Evolutionary conservation across 108 stramenopile genomes (phyloP), one percentile per base, ranked within the genome.

Genomic region (Chaetoceros muelleri): DNA sequence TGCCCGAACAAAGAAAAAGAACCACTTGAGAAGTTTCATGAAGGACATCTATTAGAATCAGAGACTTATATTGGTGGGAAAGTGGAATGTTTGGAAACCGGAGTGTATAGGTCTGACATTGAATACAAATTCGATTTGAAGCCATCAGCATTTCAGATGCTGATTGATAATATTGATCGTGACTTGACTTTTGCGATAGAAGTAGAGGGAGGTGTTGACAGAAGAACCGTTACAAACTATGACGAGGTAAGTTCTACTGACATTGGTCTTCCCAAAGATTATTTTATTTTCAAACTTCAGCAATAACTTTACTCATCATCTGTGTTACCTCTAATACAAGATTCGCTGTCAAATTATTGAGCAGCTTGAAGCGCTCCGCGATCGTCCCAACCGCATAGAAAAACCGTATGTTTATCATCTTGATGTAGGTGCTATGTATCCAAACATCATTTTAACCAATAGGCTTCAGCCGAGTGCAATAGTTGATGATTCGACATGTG

Each of bases 381-480:
- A 99, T 64, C 61, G 80, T 26, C 98, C 98, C 10, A 80, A 77
- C 21, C 76, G 96, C 20, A 63, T 64, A n/a, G 97, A 98, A 67
- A 82, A 62, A 29, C 98, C 98, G 0, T 86, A 81, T 58, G 88
- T 99, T 54, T 98, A 98, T 63, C 98, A 99, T 61, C 60, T 89
- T 47, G 98, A 98, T 68, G 98, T 99, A 2, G 96, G 93, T 29
- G 98, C 98, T 26, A 99, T 99, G 98, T 99, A 99, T 74, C 98
- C 98, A 50, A 99, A 99, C 78, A 99, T 99, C 61, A 99, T 99
- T 65, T 61, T 99, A 25, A 95, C 96, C 20, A 99, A 99, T 64
- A 90, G 98, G 8, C 73, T 99, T 46, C 98, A 99, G 76, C 96
- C 96, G 5, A 76, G 86, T 62, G 94, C 98, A 23, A 97, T 99